A percentile compares a stretch with the other conserved stretches of the same genome.
Conservation (phyloP, 805 yeast genomes). For the Schwanniomyces polymorphus region DNA sequence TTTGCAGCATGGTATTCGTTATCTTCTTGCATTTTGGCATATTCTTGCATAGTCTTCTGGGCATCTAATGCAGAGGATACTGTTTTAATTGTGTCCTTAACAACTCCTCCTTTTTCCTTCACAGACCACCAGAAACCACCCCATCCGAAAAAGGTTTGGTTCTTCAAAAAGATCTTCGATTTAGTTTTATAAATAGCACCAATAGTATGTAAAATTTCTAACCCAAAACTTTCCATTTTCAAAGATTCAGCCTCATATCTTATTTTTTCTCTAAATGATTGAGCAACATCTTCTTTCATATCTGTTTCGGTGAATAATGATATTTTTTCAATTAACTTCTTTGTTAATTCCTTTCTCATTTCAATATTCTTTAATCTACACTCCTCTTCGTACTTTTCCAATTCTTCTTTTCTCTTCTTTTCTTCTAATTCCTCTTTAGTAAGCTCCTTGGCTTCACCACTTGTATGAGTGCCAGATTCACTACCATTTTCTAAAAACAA, state of each 20-base stretch:
- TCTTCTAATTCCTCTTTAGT: slow-evolving; percentile 42
- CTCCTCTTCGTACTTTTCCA: slow-evolving; percentile 75
- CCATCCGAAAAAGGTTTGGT: slow-evolving; percentile 61
- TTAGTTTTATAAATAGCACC: slow-evolving; percentile 70
- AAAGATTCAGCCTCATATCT: slow-evolving; percentile 80
- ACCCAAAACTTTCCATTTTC: slow-evolving; percentile 83
- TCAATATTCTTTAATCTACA: slow-evolving; percentile 65
- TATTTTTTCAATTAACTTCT: slow-evolving; percentile 50
- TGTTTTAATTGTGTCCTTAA: slow-evolving; percentile 70
- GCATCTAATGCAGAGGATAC: slow-evolving; percentile 77
- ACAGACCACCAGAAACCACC: slow-evolving; percentile 70
- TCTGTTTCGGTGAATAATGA: slow-evolving; percentile 46
- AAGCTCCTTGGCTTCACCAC: slow-evolving; percentile 23
- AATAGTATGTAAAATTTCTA: slow-evolving; percentile 73
- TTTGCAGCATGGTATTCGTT: slow-evolving; percentile 42
- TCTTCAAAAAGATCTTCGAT: slow-evolving; percentile 62
- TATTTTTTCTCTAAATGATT: slow-evolving; percentile 60
- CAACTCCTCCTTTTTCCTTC: slow-evolving; percentile 72
- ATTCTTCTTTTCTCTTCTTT: slow-evolving; percentile 47
- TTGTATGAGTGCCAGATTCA: slow-evolving; percentile 6
- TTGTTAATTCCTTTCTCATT: slow-evolving; percentile 59
- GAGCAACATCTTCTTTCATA: slow-evolving; percentile 42
- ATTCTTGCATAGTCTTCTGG: slow-evolving; percentile 72
- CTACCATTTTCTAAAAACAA: slow-evolving; percentile 13
- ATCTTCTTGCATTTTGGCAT: slow-evolving; percentile 64